These are phyloP conservation scores for Podochytrium sp. DNA, from an alignment of 192 early-diverging fungal species.

Conservation along the genomic window DNA sequence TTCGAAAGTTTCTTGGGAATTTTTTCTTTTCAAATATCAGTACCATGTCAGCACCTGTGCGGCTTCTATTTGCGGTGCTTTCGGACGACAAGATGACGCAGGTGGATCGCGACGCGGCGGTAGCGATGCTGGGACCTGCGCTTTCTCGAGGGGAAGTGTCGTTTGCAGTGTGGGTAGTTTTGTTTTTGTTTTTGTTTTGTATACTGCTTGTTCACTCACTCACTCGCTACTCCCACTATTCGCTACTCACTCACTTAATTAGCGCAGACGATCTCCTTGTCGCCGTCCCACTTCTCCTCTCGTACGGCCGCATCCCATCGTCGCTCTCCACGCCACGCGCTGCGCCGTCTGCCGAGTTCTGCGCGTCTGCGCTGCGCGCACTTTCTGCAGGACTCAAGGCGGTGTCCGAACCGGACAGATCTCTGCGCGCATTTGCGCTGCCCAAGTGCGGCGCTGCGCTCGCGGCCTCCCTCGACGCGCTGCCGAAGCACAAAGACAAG, in stretches of 20 bases:
- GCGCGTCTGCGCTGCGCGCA: not conserved
- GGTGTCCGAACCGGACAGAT: no score
- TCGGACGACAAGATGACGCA: not conserved
- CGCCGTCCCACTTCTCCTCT: not conserved
- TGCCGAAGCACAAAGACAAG: not conserved
- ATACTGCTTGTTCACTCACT: not conserved
- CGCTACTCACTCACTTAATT: no score
- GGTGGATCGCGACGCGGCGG: not conserved
- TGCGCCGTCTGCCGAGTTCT: constrained; percentile 5
- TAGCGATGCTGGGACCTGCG: not conserved
- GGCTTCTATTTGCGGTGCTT: not conserved
- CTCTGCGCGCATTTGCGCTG: not conserved
- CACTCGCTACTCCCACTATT: no score
- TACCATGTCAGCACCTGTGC: no score
- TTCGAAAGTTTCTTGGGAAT: no score
- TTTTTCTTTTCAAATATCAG: no score
- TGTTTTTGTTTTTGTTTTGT: not conserved
- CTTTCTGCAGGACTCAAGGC: not conserved
- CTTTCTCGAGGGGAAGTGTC: not conserved
- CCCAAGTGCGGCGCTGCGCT: not conserved
- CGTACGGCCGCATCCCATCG: not conserved
- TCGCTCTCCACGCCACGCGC: not conserved
- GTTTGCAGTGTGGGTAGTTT: not conserved
- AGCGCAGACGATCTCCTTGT: not conserved
- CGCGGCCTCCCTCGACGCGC: not conserved